These are phyloP conservation scores for Crithidia brevicula DNA, from an alignment of 208 protist genomes.

Conservation along the genomic window DNA sequence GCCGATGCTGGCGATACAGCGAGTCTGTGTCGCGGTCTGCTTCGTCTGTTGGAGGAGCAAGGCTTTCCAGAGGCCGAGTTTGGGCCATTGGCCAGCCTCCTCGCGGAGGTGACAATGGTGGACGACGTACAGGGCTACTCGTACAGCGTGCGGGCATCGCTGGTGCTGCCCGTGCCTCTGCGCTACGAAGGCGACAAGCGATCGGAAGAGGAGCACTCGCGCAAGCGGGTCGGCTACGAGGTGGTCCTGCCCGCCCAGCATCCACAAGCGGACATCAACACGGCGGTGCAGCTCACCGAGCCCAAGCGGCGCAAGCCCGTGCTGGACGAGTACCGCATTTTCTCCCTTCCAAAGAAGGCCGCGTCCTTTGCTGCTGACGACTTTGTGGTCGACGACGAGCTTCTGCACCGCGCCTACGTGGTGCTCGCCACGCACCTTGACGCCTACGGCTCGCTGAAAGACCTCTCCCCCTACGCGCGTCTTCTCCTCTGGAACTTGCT, in stretches of 20 bases:
- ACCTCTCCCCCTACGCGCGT: constrained; percentile 72
- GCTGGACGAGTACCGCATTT: constrained; percentile 86
- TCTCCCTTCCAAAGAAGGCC: constrained; percentile 85
- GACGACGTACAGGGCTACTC: constrained; percentile 70
- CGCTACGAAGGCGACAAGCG: constrained; percentile 80
- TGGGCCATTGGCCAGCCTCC: constrained; percentile 33
- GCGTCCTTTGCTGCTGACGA: constrained; percentile 78
- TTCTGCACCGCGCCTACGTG: constrained; percentile 72
- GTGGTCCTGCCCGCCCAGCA: constrained; percentile 64
- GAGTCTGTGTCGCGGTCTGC: constrained; percentile 34
- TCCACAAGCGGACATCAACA: constrained; percentile 75
- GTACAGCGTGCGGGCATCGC: constrained; percentile 59
- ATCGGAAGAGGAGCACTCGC: constrained; percentile 56
- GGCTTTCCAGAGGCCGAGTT: constrained; percentile 75
- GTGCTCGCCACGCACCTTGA: constrained; percentile 73
- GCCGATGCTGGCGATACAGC: constrained; percentile 9
- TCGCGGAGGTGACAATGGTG: constrained; percentile 35
- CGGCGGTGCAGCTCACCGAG: constrained; percentile 77
- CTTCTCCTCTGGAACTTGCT: constrained; percentile 77
- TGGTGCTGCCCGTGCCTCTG: constrained; percentile 46
- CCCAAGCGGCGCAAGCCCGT: constrained; percentile 64
- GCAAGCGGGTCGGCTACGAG: constrained; percentile 55
- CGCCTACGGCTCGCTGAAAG: constrained; percentile 63
- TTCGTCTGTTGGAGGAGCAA: constrained; percentile 59
- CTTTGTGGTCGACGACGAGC: constrained; percentile 87